Percentiles rank a stretch among this genome's conserved stretches.
Conservation (phyloP, 768 basidiomycete species). For the Suillus sp. region DNA sequence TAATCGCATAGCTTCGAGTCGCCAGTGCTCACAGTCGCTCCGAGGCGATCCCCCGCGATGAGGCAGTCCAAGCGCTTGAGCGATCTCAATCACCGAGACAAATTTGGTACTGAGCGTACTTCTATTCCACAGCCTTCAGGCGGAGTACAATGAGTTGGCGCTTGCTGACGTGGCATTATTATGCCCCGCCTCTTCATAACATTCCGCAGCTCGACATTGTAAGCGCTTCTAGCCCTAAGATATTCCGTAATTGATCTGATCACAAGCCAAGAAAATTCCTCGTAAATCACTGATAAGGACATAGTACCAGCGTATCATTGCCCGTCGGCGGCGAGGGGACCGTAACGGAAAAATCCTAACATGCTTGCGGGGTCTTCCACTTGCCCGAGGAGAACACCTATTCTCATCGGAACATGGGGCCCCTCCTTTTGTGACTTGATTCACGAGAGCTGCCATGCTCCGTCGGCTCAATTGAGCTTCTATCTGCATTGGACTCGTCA, state of each 20-base stretch:
- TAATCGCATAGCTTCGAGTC: background rate
- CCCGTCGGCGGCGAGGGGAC: background rate
- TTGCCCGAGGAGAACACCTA: background rate
- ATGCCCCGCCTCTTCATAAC: background rate
- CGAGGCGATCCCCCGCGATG: background rate
- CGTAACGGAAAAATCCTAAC: background rate
- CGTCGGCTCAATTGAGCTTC: background rate
- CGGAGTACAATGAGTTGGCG: background rate
- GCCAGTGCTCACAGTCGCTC: background rate
- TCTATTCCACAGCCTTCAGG: background rate
- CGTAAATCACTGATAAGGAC: conserved; percentile 4
- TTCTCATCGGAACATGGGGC: background rate
- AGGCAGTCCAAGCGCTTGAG: background rate
- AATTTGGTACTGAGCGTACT: background rate
- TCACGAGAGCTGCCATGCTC: background rate
- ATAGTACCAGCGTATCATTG: background rate
- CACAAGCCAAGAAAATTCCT: background rate
- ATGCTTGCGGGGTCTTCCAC: background rate
- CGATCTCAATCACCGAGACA: background rate
- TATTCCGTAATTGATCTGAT: conserved; percentile 5
- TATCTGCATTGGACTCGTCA: background rate
- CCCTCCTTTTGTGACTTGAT: background rate
- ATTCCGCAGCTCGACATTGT: background rate
- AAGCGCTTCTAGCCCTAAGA: background rate
- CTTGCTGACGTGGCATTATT: background rate